Conservation (phyloP, 345 rosid genomes). For the Raphanus raphanistrum region DNA sequence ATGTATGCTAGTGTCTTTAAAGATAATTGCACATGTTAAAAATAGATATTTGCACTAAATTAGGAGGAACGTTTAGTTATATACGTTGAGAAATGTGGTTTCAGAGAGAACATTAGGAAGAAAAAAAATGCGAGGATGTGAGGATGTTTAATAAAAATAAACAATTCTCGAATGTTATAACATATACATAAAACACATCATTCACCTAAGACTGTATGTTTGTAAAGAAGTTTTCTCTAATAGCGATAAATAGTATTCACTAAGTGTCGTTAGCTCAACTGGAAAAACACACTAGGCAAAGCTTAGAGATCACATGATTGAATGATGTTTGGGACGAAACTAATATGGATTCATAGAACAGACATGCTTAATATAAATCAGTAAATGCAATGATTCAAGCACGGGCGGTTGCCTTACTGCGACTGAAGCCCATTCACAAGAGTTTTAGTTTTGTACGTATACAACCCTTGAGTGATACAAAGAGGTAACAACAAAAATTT, state of each 20-base stretch:
- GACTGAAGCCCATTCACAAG: background rate
- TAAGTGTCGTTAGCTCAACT: background rate
- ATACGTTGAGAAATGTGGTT: background rate
- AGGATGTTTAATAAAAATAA: background rate
- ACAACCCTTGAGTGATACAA: conserved; percentile 24
- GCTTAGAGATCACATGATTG: background rate
- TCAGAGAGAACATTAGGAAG: background rate
- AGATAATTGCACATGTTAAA: background rate
- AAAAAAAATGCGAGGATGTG: background rate
- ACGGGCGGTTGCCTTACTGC: conserved; percentile 14
- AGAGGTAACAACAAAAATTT: conserved; percentile 14
- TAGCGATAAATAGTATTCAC: background rate
- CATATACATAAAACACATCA: background rate
- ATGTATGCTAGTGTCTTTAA: background rate
- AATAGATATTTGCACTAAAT: background rate
- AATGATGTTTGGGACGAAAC: background rate
- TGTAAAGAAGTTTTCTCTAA: background rate
- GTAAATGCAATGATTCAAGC: background rate
- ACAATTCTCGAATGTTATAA: background rate
- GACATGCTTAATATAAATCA: background rate
- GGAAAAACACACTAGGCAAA: background rate
- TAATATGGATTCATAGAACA: background rate
- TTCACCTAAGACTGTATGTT: background rate
- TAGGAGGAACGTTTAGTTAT: background rate
- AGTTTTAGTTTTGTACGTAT: conserved; percentile 4